Percentiles rank a stretch among this genome's conserved stretches.
These are phyloP conservation scores for Canavalia ensiformis DNA, from an alignment of 306 rosid species.

Conservation along the genomic window DNA sequence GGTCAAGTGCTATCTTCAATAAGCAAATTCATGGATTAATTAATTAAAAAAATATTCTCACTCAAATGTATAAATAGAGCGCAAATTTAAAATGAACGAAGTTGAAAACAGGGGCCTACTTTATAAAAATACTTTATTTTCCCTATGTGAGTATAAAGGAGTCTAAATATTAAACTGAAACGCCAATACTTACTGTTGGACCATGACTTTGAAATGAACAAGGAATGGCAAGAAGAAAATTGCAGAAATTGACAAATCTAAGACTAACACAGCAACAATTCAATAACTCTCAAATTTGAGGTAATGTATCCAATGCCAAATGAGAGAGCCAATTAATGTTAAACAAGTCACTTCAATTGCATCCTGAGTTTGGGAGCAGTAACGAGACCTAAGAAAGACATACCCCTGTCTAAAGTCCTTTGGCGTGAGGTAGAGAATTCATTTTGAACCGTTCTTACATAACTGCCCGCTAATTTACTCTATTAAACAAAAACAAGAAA, in stretches of 20 bases:
- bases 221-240: slow-evolving; percentile 4
- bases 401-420: slow-evolving; percentile 66
- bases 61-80: slow-evolving; percentile 21
- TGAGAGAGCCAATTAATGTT: slow-evolving; percentile 22
- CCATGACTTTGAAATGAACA: background rate
- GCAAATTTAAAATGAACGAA: slow-evolving; percentile 11
- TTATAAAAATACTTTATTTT: slow-evolving; percentile 31
- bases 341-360: slow-evolving; percentile 17
- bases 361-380: slow-evolving; percentile 4
- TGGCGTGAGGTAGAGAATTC: slow-evolving; percentile 57
- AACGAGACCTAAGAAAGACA: slow-evolving; percentile 26
- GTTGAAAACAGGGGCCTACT: slow-evolving; percentile 51
- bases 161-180: slow-evolving; percentile 17
- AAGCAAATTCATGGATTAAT: slow-evolving; percentile 40
- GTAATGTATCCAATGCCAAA: background rate
- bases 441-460: slow-evolving; percentile 52
- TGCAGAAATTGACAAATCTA: slow-evolving; percentile 36
- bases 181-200: slow-evolving; percentile 4
- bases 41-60: background rate
- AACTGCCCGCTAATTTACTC: slow-evolving; percentile 58
- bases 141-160: background rate
- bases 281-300: background rate
- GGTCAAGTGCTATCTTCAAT: slow-evolving; percentile 75
- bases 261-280: slow-evolving; percentile 9
- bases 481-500: slow-evolving; percentile 42